Evolutionary conservation across 805 yeast genomes (phyloP).

Genomic region (Sugiyamaella americana): DNA sequence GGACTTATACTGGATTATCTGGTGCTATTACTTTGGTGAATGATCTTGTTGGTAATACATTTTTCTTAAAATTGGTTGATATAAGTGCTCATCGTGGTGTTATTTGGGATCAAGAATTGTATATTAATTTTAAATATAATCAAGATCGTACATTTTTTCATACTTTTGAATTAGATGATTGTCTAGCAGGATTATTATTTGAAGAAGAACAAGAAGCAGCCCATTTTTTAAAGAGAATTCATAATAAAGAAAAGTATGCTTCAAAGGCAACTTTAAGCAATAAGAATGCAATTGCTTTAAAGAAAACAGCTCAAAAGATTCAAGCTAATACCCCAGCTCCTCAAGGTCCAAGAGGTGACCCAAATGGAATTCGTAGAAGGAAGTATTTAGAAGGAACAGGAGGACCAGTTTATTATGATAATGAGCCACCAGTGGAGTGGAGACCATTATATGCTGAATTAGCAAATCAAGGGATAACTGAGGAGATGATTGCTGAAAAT

Average conservation of each 20-base stretch:
- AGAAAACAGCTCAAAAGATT: conserved; percentile 39
- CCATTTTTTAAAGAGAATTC: conserved; percentile 74
- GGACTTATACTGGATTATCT: conserved; percentile 83
- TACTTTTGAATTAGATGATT: conserved; percentile 87
- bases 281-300: conserved; percentile 80
- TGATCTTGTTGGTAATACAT: conserved; percentile 91
- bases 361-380: conserved; percentile 29
- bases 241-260: conserved; percentile 71
- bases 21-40: conserved; percentile 88
- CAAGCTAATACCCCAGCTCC: conserved; percentile 28
- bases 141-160: conserved; percentile 96
- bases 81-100: conserved; percentile 71
- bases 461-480: conserved; percentile 72
- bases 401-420: conserved; percentile 56
- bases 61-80: conserved; percentile 84
- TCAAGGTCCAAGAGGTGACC: conserved; percentile 64
- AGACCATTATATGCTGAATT: conserved; percentile 63
- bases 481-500: conserved; percentile 85
- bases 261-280: conserved; percentile 80
- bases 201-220: conserved; percentile 86
- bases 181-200: conserved; percentile 78
- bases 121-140: conserved; percentile 78
- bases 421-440: conserved; percentile 81
- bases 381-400: conserved; percentile 26
- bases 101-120: conserved; percentile 94